Evolutionary conservation across 306 rosid species (phyloP), one percentile per base, ranked within the genome.

Genomic region (Castanea mollissima): DNA sequence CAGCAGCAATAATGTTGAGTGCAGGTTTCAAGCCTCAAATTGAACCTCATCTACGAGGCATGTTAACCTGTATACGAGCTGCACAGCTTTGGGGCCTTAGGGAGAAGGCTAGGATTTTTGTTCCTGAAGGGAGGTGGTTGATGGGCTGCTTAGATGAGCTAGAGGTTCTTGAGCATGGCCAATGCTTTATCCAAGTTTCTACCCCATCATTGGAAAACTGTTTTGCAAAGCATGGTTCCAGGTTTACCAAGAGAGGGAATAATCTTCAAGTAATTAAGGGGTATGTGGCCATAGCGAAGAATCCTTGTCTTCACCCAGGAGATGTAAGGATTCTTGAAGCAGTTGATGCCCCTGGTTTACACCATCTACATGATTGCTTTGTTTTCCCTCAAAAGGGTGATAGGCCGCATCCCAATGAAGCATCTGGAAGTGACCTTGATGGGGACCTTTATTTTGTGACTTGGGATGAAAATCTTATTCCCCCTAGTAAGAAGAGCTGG

Each of bases 371-470:
- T 49, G 98, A 95, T 83, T 95, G 99, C 76, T 86, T 91, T 55
- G 86, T 95, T 78, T 95, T 95, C 84, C 98, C 99, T 25, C 99
- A 89, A 76, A 91, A 92, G 49, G 99, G 98, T 55, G 89, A 92
- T 54, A 85, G 99, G 78, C 97, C 99, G 20, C 99, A 94, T 79
- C 51, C 97, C 56, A 73, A 94, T 82, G 99, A 95, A 85, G 98
- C 99, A 83, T 92, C 98, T 84, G 99, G 97, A 81, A 92, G 98
- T 84, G 99, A 92, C 87, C 93, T 92, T 72, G 98, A 95, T 15
- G 98, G 94, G 62, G 99, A 95, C 75, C 92, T 92, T 13, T 95
- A 95, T 86, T 95, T 95, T 84, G 93, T 87, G 77, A 95, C 98
- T 6, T 95, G 97, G 98, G 97, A 92, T 88, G 90, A 85, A 76